Evolutionary conservation across 805 yeast genomes (phyloP).

Genomic region (Wickerhamomyces alni): DNA sequence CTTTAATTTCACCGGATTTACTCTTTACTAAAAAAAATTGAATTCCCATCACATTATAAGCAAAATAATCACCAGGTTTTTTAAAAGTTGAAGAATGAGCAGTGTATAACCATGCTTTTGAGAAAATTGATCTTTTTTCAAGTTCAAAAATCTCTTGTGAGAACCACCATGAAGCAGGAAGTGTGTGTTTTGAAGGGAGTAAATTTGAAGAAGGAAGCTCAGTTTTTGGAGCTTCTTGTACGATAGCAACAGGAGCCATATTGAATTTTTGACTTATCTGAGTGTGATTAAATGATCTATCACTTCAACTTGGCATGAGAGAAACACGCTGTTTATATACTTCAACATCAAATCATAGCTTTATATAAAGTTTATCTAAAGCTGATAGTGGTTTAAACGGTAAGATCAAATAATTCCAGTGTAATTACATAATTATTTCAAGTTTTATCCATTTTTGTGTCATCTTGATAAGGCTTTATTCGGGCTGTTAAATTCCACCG

Average conservation of each 20-base stretch:
- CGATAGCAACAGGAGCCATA: slow-evolving; percentile 19
- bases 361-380: too few species aligned
- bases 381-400: too few species aligned
- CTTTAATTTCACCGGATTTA: slow-evolving; percentile 46
- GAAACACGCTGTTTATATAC: not conserved
- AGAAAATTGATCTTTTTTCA: slow-evolving; percentile 52
- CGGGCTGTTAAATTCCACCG: too few species aligned
- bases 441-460: too few species aligned
- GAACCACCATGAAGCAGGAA: slow-evolving; percentile 65
- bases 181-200: slow-evolving; percentile 41
- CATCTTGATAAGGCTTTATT: too few species aligned
- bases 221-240: slow-evolving; percentile 22
- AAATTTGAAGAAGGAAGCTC: slow-evolving; percentile 8
- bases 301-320: too few species aligned
- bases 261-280: not conserved
- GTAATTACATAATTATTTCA: too few species aligned
- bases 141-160: slow-evolving; percentile 51
- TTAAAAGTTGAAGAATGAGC: slow-evolving; percentile 46
- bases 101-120: slow-evolving; percentile 50
- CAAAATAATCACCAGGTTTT: slow-evolving; percentile 53
- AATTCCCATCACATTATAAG: slow-evolving; percentile 45
- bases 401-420: too few species aligned
- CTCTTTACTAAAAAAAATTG: slow-evolving; percentile 51
- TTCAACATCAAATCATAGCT: too few species aligned
- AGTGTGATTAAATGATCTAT: not conserved